A percentile compares a stretch with the other conserved stretches of the same genome.
phyloP scores from a whole-genome alignment of 1,284 basidiomycete genomes.

The Fereydounia khargensis region DNA sequence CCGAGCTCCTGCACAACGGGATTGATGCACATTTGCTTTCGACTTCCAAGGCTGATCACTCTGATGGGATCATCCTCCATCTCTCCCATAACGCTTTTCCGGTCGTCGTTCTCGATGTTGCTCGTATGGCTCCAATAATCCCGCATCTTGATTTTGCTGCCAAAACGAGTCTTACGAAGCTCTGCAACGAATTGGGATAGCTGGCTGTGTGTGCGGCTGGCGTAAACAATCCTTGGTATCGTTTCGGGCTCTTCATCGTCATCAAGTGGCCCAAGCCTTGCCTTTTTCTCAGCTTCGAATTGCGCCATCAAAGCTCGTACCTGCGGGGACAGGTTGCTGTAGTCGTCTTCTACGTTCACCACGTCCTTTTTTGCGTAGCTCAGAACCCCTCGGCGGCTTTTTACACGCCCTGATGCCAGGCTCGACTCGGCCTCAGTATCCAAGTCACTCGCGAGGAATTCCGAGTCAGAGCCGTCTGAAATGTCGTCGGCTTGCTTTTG shows the following conservation, averaged over 20 bases:
- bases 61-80: slow-evolving; percentile 14
- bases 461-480: slow-evolving; percentile 25
- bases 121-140: background rate
- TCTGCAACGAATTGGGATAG: slow-evolving; percentile 87
- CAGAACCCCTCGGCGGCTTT: no score
- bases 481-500: background rate
- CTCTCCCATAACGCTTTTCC: background rate
- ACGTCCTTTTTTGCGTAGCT: background rate
- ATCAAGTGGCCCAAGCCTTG: slow-evolving; percentile 19
- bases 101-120: background rate
- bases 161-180: slow-evolving; percentile 69
- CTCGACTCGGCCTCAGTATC: background rate
- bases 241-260: slow-evolving; percentile 52
- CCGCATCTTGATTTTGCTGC: slow-evolving; percentile 26
- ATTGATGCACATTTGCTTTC: slow-evolving; percentile 91
- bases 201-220: slow-evolving; percentile 92
- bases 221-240: slow-evolving; percentile 70
- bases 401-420: slow-evolving; percentile 1
- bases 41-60: slow-evolving; percentile 68
- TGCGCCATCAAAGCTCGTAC: slow-evolving; percentile 74
- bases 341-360: slow-evolving; percentile 1
- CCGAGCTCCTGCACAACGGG: slow-evolving; percentile 67
- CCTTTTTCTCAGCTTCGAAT: slow-evolving; percentile 46
- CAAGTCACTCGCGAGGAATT: slow-evolving; percentile 10
- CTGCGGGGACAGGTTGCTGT: slow-evolving; percentile 66